phyloP scores from a whole-genome alignment of 2,329 filamentous ascomycete genomes.

The Parascedosporium putredinis region DNA sequence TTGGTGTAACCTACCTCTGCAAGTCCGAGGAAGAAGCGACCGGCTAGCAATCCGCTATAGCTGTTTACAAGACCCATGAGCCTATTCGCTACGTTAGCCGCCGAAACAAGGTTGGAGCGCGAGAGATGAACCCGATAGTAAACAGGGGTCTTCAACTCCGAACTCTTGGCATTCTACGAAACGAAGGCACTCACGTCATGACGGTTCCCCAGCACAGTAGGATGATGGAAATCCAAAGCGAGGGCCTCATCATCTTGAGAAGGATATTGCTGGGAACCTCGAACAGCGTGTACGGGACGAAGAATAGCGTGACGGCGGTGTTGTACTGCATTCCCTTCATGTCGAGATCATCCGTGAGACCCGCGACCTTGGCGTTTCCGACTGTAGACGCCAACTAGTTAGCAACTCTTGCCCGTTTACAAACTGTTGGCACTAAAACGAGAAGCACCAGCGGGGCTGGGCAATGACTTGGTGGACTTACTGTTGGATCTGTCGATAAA shows the following conservation, averaged over 20 bases:
- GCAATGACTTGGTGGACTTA: too few relatives aligned
- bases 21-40: constrained; percentile 8
- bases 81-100: too few relatives aligned
- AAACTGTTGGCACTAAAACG: too few relatives aligned
- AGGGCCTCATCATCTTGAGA: constrained; percentile 13
- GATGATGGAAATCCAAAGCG: constrained; percentile 8
- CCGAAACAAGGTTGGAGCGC: too few relatives aligned
- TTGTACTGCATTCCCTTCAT: constrained; percentile 53
- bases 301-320: constrained; percentile 40
- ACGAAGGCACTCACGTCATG: too few relatives aligned
- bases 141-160: too few relatives aligned
- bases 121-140: too few relatives aligned
- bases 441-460: neutral
- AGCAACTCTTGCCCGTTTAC: too few relatives aligned
- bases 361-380: constrained; percentile 39
- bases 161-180: too few relatives aligned
- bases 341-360: constrained; percentile 23
- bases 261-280: constrained; percentile 25
- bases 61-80: constrained; percentile 14
- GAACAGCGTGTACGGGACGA: constrained; percentile 45
- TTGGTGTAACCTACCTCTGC: constrained; percentile 31
- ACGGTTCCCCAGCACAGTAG: constrained; percentile 29
- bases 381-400: too few relatives aligned
- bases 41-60: neutral
- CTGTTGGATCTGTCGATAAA: too few relatives aligned